Evolutionary conservation across 1,139 yeast genomes (phyloP).

Genomic region (Suhomyces maxii): DNA sequence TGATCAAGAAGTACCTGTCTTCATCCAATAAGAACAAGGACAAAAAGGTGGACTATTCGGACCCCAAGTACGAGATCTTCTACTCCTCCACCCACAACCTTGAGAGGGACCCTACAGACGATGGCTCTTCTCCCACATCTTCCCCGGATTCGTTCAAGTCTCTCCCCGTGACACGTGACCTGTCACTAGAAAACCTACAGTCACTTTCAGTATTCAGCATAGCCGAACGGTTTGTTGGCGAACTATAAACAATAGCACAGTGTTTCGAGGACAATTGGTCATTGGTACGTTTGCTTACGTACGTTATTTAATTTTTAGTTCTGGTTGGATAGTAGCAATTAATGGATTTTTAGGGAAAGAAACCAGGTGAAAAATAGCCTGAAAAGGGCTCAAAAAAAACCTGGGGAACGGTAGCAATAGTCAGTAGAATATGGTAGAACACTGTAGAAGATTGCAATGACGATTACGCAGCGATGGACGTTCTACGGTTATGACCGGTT

Average conservation of each 20-base stretch:
- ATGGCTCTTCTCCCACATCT: conserved; percentile 2
- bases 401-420: too few relatives aligned
- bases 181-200: conserved; percentile 13
- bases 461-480: too few relatives aligned
- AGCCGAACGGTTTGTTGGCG: conserved; percentile 30
- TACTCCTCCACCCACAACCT: conserved; percentile 14
- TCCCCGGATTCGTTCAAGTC: conserved; percentile 7
- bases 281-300: neutral
- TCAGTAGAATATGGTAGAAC: too few relatives aligned
- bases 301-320: too few relatives aligned
- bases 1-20: conserved; percentile 10
- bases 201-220: conserved; percentile 21
- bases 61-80: conserved; percentile 26
- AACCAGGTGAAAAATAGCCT: too few relatives aligned
- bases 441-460: too few relatives aligned
- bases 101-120: neutral
- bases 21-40: neutral
- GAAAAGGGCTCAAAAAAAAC: too few relatives aligned
- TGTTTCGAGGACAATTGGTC: too few relatives aligned
- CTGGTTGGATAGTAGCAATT: neutral
- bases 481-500: too few relatives aligned
- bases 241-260: conserved; percentile 5
- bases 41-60: conserved; percentile 9
- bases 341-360: too few relatives aligned
- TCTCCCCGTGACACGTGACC: conserved; percentile 1